Base-by-base conservation (phyloP, 352 stramenopile species). In the Phytophthora crassamura region DNA sequence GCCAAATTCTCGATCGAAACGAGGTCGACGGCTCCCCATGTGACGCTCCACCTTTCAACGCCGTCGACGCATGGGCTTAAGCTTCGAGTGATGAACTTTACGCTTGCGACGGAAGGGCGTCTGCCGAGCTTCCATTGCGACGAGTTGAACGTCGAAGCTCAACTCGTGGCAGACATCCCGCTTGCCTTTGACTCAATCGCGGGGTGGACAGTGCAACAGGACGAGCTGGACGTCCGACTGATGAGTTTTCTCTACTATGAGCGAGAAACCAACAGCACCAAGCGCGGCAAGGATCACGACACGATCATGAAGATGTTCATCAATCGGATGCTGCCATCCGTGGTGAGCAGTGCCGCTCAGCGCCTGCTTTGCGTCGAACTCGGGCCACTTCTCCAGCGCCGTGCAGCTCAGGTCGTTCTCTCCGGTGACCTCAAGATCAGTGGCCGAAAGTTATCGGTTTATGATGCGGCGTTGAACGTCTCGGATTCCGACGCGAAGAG, bases 301-400 rank as follows among this genome's bases (percentile, higher is more conserved):
- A 90, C 74, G 10, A 78, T 93, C 15, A 88, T 93, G 69, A 91
- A 90, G 67, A 74, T 90, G 55, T 90, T 93, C 16, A 88, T 93
- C 41, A 93, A 93, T 42, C 74, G 81, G 0, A 65, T 93, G 61
- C 48, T 93, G 14, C 84, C 84, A 11, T 79, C 71, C 2, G 68
- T 93, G 9, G 84, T 93, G 18, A 69, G 77, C 8, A 61, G 86
- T 12, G 84, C 84, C 0, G 80, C 72, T 16, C 78, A 90, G 53
- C 76, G 80, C 30, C 36, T 93, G 28, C 72, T 93, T 22, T 89
- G 80, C 40, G 72, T 80, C 0, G 84, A 93, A 43, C 50, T 93
- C 2, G 84, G 84, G 0, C 80, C 76, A 12, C 65, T 93, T 4
- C 53, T 93, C 7, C 70, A 86, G 38, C 71, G 51, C 8, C 72